phyloP scores from a whole-genome alignment of 2,329 filamentous ascomycete species.

The Calonectria naviculata region DNA sequence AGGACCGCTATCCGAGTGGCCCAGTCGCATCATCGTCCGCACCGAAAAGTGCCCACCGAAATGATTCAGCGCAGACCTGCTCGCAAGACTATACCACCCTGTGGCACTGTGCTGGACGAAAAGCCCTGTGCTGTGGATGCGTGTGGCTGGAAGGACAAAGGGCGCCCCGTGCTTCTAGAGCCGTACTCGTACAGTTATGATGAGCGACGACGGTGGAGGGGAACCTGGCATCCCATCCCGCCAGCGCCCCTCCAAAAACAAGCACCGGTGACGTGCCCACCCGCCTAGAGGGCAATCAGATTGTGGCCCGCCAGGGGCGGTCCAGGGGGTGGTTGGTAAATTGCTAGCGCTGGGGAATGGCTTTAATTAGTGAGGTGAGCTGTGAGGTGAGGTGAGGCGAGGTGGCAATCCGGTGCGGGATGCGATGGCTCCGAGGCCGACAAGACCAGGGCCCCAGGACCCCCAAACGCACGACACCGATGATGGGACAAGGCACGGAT shows the following conservation, averaged over 20 bases:
- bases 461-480: slow-evolving; percentile 1
- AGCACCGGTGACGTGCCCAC: neutral
- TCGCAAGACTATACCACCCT: neutral
- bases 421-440: neutral
- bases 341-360: neutral
- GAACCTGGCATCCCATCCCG: neutral
- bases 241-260: neutral
- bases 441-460: neutral
- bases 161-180: neutral
- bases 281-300: neutral
- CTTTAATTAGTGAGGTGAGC: slow-evolving; percentile 4
- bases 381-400: slow-evolving; percentile 4
- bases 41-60: neutral
- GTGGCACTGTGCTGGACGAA: neutral
- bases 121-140: neutral
- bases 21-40: slow-evolving; percentile 1
- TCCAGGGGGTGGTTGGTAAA: neutral
- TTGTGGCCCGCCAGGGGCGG: neutral
- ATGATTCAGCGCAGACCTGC: neutral
- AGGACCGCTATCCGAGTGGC: slow-evolving; percentile 16
- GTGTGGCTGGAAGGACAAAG: neutral
- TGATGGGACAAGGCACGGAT: slow-evolving; percentile 6
- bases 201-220: neutral
- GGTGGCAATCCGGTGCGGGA: slow-evolving; percentile 1
- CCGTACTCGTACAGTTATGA: slow-evolving; percentile 4